Evolutionary conservation across 2,329 filamentous ascomycete species (phyloP).

Genomic region (Fusarium sp.): DNA sequence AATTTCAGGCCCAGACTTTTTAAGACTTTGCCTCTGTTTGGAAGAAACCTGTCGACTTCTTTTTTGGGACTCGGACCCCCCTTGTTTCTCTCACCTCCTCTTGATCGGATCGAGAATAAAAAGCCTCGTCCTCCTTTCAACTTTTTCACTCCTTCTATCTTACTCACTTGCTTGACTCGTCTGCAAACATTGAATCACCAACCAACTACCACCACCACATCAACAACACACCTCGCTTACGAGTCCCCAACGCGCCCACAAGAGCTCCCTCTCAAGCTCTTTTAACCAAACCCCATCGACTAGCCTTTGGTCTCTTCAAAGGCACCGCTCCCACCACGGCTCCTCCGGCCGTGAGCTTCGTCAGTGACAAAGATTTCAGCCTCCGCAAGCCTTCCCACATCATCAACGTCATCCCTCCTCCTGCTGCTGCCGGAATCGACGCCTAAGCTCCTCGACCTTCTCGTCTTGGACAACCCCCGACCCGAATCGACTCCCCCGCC

Average conservation of each 20-base stretch:
- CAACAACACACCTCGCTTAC: neutral
- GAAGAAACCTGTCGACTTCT: constrained; percentile 14
- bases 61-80: neutral
- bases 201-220: neutral
- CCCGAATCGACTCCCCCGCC: constrained; percentile 62
- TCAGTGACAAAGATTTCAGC: constrained; percentile 78
- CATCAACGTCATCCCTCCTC: constrained; percentile 74
- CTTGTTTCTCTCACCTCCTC: neutral
- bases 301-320: constrained; percentile 77
- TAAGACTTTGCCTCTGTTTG: constrained; percentile 15
- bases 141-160: neutral
- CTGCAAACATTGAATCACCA: neutral
- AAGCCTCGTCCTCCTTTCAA: constrained; percentile 13
- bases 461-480: constrained; percentile 62
- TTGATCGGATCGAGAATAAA: constrained; percentile 24
- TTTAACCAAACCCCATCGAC: constrained; percentile 35
- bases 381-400: constrained; percentile 73
- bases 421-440: constrained; percentile 60
- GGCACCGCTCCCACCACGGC: constrained; percentile 71
- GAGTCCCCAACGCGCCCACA: neutral
- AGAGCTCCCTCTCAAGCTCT: constrained; percentile 2
- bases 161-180: neutral
- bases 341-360: constrained; percentile 70
- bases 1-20: constrained; percentile 16
- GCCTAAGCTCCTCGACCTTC: constrained; percentile 62